phyloP scores from a whole-genome alignment of 2,329 filamentous ascomycete genomes.

The Aspergillus hiratsukae region DNA sequence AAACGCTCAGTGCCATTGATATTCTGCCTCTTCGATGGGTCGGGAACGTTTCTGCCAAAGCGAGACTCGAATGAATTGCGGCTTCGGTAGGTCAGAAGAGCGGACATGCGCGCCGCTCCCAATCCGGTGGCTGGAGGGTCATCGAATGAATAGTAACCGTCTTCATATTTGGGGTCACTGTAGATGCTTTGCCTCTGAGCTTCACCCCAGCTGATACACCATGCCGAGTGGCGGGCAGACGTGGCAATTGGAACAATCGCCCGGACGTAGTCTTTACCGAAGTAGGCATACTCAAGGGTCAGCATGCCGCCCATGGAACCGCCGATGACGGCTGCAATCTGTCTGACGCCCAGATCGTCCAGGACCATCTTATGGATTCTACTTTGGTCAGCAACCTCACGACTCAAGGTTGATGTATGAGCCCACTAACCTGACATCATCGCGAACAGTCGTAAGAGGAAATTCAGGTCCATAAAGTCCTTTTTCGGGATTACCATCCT shows the following conservation, averaged over 20 bases:
- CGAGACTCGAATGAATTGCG: constrained; percentile 95
- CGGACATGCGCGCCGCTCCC: constrained; percentile 93
- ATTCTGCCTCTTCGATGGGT: constrained; percentile 75
- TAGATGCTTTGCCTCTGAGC: constrained; percentile 70
- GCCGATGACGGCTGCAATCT: constrained; percentile 53
- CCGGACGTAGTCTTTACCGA: constrained; percentile 59
- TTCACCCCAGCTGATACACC: constrained; percentile 58
- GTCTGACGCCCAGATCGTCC: constrained; percentile 50
- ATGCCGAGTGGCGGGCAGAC: constrained; percentile 53
- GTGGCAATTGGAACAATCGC: constrained; percentile 54
- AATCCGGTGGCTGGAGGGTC: constrained; percentile 84
- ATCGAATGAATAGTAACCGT: constrained; percentile 86
- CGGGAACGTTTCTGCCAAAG: constrained; percentile 88
- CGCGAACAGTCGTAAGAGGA: constrained; percentile 87
- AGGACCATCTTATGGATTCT: constrained; percentile 53
- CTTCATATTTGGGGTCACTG: constrained; percentile 95
- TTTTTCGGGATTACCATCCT: constrained; percentile 69
- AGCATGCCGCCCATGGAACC: constrained; percentile 59
- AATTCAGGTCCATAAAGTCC: constrained; percentile 92
- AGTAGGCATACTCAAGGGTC: constrained; percentile 60
- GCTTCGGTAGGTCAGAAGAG: constrained; percentile 90
- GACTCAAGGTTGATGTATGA: not conserved
- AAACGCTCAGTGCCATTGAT: constrained; percentile 65
- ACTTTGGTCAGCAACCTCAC: constrained; percentile 6
- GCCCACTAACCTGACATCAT: constrained; percentile 78